These are phyloP conservation scores for Penicillium sp. DNA, from an alignment of 2,329 filamentous ascomycete species.

Conservation along the genomic window DNA sequence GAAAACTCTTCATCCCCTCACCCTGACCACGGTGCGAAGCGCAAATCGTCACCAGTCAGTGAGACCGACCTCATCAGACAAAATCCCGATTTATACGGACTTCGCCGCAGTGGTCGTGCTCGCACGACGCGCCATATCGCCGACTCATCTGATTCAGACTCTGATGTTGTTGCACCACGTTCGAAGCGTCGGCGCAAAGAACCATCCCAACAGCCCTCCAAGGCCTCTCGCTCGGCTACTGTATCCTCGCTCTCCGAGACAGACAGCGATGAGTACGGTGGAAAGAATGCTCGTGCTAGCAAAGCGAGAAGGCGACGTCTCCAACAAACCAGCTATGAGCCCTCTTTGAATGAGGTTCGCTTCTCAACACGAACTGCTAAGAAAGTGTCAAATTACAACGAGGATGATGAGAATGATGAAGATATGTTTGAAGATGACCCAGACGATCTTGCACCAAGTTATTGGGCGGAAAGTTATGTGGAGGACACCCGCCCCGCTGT, in stretches of 20 bases:
- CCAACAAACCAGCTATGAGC: conserved; percentile 63
- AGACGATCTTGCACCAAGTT: conserved; percentile 64
- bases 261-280: conserved; percentile 71
- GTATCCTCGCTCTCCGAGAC: conserved; percentile 66
- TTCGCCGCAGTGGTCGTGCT: conserved; percentile 79
- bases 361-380: conserved; percentile 87
- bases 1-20: conserved; percentile 69
- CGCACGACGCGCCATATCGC: conserved; percentile 62
- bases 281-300: conserved; percentile 65
- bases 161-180: conserved; percentile 61
- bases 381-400: conserved; percentile 68
- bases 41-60: conserved; percentile 64
- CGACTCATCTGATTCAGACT: conserved; percentile 66
- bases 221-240: conserved; percentile 47
- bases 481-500: conserved; percentile 83
- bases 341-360: conserved; percentile 74
- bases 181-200: conserved; percentile 52
- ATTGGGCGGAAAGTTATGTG: conserved; percentile 63
- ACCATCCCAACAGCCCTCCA: conserved; percentile 53
- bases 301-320: conserved; percentile 76
- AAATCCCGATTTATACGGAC: conserved; percentile 91
- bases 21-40: conserved; percentile 68
- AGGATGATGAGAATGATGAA: conserved; percentile 61
- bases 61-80: conserved; percentile 83
- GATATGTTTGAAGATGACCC: conserved; percentile 57